phyloP scores from a whole-genome alignment of 805 yeast species.

The Pichia rugopelliculosa region DNA sequence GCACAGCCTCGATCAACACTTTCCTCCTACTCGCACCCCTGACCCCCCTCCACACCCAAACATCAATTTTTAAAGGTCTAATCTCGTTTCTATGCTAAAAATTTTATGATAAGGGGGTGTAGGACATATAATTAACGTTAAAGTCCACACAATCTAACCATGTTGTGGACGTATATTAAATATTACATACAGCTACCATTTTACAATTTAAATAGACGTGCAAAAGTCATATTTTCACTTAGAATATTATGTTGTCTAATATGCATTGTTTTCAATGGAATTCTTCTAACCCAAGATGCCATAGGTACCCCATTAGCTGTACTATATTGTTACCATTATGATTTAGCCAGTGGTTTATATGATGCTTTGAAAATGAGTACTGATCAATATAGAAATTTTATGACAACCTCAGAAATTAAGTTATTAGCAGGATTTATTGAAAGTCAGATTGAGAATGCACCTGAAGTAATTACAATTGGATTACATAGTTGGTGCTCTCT shows the following conservation, averaged over 20 bases:
- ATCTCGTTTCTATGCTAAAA: too few species aligned
- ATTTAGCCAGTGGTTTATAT: constrained; percentile 48
- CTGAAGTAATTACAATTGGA: constrained; percentile 38
- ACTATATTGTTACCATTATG: constrained; percentile 44
- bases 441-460: constrained; percentile 38
- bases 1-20: neutral
- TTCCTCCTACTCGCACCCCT: too few species aligned
- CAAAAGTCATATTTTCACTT: constrained; percentile 17
- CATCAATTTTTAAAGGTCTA: too few species aligned
- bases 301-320: constrained; percentile 12
- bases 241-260: constrained; percentile 12
- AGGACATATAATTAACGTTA: neutral
- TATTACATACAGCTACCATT: constrained; percentile 17
- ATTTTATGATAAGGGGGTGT: neutral
- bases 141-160: neutral
- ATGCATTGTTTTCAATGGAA: neutral
- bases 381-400: constrained; percentile 20
- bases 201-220: constrained; percentile 21
- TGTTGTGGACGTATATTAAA: constrained; percentile 3
- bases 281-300: constrained; percentile 3
- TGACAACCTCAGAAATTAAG: constrained; percentile 44
- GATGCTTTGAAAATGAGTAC: constrained; percentile 30
- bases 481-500: constrained; percentile 42
- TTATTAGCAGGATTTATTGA: constrained; percentile 40
- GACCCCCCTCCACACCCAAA: too few species aligned